These are phyloP conservation scores for Wickerhamiella dianesei DNA, from an alignment of 805 yeast genomes.

Conservation along the genomic window DNA sequence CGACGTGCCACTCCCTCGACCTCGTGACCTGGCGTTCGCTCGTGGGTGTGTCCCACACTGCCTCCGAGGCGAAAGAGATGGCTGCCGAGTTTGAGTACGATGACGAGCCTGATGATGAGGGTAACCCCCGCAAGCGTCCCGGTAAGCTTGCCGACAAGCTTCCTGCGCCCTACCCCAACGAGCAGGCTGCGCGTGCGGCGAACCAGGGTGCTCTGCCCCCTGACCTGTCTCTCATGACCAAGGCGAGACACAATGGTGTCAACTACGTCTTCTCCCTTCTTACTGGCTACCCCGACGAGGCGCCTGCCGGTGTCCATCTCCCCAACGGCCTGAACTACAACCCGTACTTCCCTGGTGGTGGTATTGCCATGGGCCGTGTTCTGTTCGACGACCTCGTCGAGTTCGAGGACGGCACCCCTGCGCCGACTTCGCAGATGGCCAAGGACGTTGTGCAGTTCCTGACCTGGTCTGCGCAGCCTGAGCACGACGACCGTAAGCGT, in stretches of 20 bases:
- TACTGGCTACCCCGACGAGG: conserved; percentile 98
- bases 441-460: conserved; percentile 93
- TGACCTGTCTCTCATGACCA: conserved; percentile 89
- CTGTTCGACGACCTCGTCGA: conserved; percentile 94
- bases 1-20: conserved; percentile 95
- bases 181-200: conserved; percentile 98
- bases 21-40: conserved; percentile 97
- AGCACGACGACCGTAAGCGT: conserved; percentile 95
- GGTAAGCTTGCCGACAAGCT: conserved; percentile 94
- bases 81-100: conserved; percentile 96
- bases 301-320: conserved; percentile 91
- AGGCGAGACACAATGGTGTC: conserved; percentile 97
- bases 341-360: conserved; percentile 99
- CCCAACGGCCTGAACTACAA: conserved; percentile 95
- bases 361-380: conserved; percentile 98
- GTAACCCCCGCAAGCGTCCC: conserved; percentile 93
- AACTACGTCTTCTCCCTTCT: conserved; percentile 90
- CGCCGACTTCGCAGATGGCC: conserved; percentile 98
- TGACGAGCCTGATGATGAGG: conserved; percentile 92
- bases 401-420: conserved; percentile 98
- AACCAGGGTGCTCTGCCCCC: conserved; percentile 99
- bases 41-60: conserved; percentile 91
- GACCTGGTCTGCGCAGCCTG: conserved; percentile 98
- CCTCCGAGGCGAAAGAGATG: conserved; percentile 79
- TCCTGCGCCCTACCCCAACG: conserved; percentile 93